phyloP scores from a whole-genome alignment of 1,284 basidiomycete genomes.

The Porodaedalea pini region DNA sequence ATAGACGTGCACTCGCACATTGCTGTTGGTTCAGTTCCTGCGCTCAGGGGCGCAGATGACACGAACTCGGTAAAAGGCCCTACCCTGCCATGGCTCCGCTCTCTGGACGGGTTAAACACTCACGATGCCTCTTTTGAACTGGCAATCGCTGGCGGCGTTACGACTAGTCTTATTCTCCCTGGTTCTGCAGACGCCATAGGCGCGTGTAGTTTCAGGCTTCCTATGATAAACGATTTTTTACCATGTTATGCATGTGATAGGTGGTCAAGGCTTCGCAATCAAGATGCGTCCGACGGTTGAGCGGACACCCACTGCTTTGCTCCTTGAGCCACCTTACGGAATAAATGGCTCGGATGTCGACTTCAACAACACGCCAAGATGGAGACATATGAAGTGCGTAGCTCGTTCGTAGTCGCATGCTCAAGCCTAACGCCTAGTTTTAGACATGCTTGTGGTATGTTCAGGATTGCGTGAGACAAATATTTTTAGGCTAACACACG shows the following conservation, averaged over 20 bases:
- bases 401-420: neutral
- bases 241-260: slow-evolving; percentile 9
- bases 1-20: slow-evolving; percentile 50
- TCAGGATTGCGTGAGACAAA: neutral
- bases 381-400: slow-evolving; percentile 29
- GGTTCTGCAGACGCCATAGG: slow-evolving; percentile 39
- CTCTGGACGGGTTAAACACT: slow-evolving; percentile 39
- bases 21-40: slow-evolving; percentile 39
- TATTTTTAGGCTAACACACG: neutral
- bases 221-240: neutral
- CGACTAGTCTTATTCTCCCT: slow-evolving; percentile 37
- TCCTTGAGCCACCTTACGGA: slow-evolving; percentile 30
- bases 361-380: slow-evolving; percentile 19
- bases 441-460: slow-evolving; percentile 22
- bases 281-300: slow-evolving; percentile 34
- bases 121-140: slow-evolving; percentile 34
- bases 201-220: slow-evolving; percentile 20
- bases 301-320: slow-evolving; percentile 29
- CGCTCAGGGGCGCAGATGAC: slow-evolving; percentile 32
- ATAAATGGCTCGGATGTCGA: slow-evolving; percentile 20
- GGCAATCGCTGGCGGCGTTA: slow-evolving; percentile 38
- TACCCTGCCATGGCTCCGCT: slow-evolving; percentile 37
- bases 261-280: slow-evolving; percentile 39
- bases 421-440: neutral
- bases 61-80: slow-evolving; percentile 29